Base-by-base conservation (phyloP, 805 yeast species). In the Teunomyces kruisii region DNA sequence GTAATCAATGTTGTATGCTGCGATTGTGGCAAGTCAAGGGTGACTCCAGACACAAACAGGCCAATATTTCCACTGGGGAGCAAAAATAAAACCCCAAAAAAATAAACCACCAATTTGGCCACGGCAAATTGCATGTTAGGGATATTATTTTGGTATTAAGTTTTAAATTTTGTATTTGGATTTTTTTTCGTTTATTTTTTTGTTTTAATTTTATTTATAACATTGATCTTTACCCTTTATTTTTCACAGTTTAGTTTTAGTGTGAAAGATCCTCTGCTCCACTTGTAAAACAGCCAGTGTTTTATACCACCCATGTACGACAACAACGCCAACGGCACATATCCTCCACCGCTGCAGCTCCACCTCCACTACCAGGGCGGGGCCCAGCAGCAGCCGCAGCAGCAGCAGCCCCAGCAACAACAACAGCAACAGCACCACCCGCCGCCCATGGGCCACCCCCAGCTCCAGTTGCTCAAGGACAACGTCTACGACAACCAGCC, bases 401-500 rank as follows among this genome's bases (percentile, higher is more conserved):
- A 49, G 8, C 42, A 45, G 12, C 17, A 35, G 15, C 44, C 17
- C 12, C 44, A 40, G 24, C 30, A 33, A 17, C 48, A 40, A 22
- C 47, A 38, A 24, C 37, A 45, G n/a, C 17, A 35, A 16, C 44
- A 27, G 15, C 44, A 40, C 15, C 30, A 28, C 19, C 48, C 40
- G 12, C 30, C 35, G 36, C 37, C 35, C 32, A 28, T 35, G 38
- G 38, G 28, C 5, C 35, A 19, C 36, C 45, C 38, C 32, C 27
- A 32, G 19, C 45, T 16, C 40, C 42, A 46, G 35, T 19, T 42
- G 32, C 40, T 39, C 26, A 43, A 47, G 19, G 45, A 43, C 26
- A 19, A 32, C 12, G 38, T 36, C 32, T 42, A 46, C 35, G 49
- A 46, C 33, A 36, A 39, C 45, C 61, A 57, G 39, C 56, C 63